phyloP scores from a whole-genome alignment of 2,329 filamentous ascomycete species.

The Cladosporium sp. region DNA sequence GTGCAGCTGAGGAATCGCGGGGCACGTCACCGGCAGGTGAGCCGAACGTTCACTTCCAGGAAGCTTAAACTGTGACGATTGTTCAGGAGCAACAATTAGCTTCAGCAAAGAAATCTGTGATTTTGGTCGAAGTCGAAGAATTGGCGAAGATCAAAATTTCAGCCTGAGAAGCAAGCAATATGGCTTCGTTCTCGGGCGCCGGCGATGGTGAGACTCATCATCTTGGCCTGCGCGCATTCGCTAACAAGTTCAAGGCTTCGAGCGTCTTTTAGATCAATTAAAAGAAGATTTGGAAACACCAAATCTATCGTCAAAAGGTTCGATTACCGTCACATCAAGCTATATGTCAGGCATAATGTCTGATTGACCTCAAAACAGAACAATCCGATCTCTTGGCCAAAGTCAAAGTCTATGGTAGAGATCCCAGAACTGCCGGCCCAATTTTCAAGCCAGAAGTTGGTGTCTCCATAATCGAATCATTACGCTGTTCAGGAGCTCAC shows the following conservation, averaged over 20 bases:
- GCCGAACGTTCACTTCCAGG: no score
- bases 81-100: no score
- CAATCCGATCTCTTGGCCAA: constrained; percentile 52
- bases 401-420: constrained; percentile 73
- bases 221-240: no score
- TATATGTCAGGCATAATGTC: background rate
- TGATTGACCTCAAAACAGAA: constrained; percentile 42
- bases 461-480: background rate
- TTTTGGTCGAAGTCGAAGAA: no score
- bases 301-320: constrained; percentile 24
- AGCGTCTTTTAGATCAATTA: constrained; percentile 24
- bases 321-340: background rate
- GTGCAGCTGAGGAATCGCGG: no score
- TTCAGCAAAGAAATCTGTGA: no score
- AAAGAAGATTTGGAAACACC: constrained; percentile 23
- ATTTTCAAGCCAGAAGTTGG: constrained; percentile 74
- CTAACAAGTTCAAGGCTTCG: constrained; percentile 15
- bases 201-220: no score
- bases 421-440: constrained; percentile 64
- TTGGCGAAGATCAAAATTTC: no score
- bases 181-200: no score
- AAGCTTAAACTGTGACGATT: no score
- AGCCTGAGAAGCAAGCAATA: no score
- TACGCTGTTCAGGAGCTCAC: constrained; percentile 11
- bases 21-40: no score